phyloP scores from a whole-genome alignment of 176 grass and related monocot genomes.

The Microstegium vimineum region DNA sequence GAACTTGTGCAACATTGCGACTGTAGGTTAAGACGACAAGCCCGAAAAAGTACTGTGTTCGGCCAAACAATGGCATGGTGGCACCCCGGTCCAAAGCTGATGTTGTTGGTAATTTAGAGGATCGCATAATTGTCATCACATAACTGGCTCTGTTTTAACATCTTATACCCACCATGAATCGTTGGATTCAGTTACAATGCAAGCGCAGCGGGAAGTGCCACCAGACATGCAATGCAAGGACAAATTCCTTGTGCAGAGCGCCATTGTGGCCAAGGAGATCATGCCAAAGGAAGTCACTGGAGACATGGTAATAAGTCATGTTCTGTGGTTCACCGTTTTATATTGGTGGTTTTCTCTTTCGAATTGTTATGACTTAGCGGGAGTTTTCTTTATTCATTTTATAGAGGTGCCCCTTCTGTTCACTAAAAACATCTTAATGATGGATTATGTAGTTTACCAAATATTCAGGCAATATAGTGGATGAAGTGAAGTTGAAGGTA shows the following conservation, averaged over 20 bases:
- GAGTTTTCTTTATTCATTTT: background rate
- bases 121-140: background rate
- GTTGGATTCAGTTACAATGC: conserved; percentile 82
- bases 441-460: conserved; percentile 66
- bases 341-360: background rate
- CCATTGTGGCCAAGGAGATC: conserved; percentile 46
- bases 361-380: background rate
- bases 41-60: conserved; percentile 95
- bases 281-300: conserved; percentile 56
- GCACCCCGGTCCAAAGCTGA: conserved; percentile 56
- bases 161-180: background rate
- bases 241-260: conserved; percentile 94
- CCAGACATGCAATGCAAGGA: conserved; percentile 88
- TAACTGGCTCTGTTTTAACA: background rate
- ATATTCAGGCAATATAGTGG: conserved; percentile 71
- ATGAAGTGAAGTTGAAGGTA: conserved; percentile 79
- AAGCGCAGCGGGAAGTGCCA: conserved; percentile 74
- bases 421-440: background rate
- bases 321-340: background rate
- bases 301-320: conserved; percentile 60
- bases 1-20: background rate
- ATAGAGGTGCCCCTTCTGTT: background rate
- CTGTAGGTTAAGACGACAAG: conserved; percentile 92
- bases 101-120: conserved; percentile 59
- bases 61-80: conserved; percentile 90